Base-by-base conservation (phyloP, 2,329 filamentous ascomycete genomes). In the Trichoderma guizhouense region DNA sequence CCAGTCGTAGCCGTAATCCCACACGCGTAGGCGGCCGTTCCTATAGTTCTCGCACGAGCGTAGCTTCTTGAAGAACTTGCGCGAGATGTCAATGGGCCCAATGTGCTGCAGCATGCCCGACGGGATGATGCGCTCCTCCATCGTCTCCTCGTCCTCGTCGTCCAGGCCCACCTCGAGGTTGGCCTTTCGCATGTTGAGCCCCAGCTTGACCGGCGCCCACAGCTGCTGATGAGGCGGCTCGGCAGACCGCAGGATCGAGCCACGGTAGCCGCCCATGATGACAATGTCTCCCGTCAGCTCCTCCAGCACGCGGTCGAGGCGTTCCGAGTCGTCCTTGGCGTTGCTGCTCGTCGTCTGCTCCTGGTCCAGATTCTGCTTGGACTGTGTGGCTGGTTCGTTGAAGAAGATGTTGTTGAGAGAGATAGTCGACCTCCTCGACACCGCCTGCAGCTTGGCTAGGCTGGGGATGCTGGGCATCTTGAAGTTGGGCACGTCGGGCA, bases 1-100 rank as follows among this genome's bases (percentile, higher is more conserved):
- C 95, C 95, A 98, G 81, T 98, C 95, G 77, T 97, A 98, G 21
- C 95, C 94, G 78, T 95, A 98, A 76, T 98, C 92, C 85, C 94
- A 94, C 1, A 97, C 88, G 61, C 94, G 87, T 7, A 98, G 83
- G 74, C 88, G 91, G 8, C 93, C 93, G 5, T 84, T 86, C 67
- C 88, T 87, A 2, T 89, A 90, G 77, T 97, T 97, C 14, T 93
- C 90, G 75, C 89, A 93, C 36, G 91, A 90, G 64, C 89, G 87
- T 24, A 97, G 81, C 70, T 92, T 90, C 78, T 93, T 95, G 81
- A 98, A 90, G 1, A 98, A 84, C 51, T 93, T 89, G 72, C 90
- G 91, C 5, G 93, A 93, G 72, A 98, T 95, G 79, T 98, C 95
- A 53, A 98, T 92, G 0, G 94, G 94, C 0, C 95, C 95, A 74